Evolutionary conservation across 257 asterid species (phyloP).

Genomic region (Euphrasia confusa): DNA sequence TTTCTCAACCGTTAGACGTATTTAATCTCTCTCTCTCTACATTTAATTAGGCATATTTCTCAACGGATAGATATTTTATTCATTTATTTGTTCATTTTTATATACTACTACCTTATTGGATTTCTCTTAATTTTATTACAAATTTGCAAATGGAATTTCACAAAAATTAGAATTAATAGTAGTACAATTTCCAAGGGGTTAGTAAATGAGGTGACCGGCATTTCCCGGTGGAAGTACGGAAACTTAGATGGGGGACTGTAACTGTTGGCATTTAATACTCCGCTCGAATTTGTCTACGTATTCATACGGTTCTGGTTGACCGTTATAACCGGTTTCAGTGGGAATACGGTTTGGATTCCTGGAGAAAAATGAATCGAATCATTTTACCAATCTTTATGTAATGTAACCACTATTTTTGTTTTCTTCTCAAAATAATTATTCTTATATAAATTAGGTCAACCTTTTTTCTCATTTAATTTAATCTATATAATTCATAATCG

Average conservation of each 20-base stretch:
- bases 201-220: constrained; percentile 44
- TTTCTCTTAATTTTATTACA: too few species aligned
- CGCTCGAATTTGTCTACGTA: constrained; percentile 24
- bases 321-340: constrained; percentile 50
- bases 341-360: constrained; percentile 30
- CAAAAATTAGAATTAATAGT: too few species aligned
- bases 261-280: constrained; percentile 37
- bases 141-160: too few species aligned
- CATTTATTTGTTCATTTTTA: too few species aligned
- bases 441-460: not conserved
- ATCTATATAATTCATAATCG: not conserved
- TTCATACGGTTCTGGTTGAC: constrained; percentile 43
- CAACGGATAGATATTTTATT: too few species aligned
- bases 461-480: not conserved
- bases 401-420: not conserved
- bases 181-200: not conserved
- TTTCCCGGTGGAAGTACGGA: constrained; percentile 63
- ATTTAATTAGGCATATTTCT: too few species aligned
- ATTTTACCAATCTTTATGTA: not conserved
- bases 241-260: constrained; percentile 25
- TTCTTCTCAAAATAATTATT: not conserved
- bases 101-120: too few species aligned
- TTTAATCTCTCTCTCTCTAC: too few species aligned
- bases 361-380: not conserved
- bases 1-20: too few species aligned